Evolutionary conservation across 805 yeast genomes (phyloP), one percentile per base, ranked within the genome.

Genomic region (Huiozyma sinensis): DNA sequence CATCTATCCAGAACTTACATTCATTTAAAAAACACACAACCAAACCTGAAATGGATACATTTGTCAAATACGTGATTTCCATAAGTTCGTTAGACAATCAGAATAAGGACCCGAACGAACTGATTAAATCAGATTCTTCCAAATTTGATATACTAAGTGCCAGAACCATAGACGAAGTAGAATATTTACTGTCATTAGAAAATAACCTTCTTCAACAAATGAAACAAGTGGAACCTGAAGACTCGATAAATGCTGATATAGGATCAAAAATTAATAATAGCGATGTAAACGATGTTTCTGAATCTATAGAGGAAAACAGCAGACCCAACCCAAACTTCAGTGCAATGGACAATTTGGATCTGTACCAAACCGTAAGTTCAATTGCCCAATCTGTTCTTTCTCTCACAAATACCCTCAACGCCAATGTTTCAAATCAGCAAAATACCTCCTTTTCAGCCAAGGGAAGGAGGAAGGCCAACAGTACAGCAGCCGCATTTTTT

Each of bases 131-230:
- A 7, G 54, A 47, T 34, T 43, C 51, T n/a, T 51, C 62, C 2
- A 72, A 77, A 50, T 70, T 77, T 46, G 90, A 83, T 60, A 65
- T 80, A 7, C 60, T 83, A 45, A 77, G 86, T 58, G 86, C 86
- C 2, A 67, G 87, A 55, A 77, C 83, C 2, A 71, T 81, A 28
- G 82, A 78, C 50, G 89, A 83, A 56, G 72, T 81, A 39, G 83
- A 79, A 53, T 71, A 62, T 48, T 60, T 78, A 39, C 66, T 77
- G 5, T 55, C 76, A 8, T 67, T 69, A 52, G 77, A 75, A 52
- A 65, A 68, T 47, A 59, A 62, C n/a, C 47, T 68, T 6, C 35
- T 65, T 33, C 41, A 41, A 34, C 43, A 39, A 13, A 24, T 45
- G 38, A 40, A 44, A 5, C 31, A 40, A 27, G 11, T 33, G 6